Conservation (phyloP, 371 early-diverging fungal species). For the Apophysomyces ossiformis region DNA sequence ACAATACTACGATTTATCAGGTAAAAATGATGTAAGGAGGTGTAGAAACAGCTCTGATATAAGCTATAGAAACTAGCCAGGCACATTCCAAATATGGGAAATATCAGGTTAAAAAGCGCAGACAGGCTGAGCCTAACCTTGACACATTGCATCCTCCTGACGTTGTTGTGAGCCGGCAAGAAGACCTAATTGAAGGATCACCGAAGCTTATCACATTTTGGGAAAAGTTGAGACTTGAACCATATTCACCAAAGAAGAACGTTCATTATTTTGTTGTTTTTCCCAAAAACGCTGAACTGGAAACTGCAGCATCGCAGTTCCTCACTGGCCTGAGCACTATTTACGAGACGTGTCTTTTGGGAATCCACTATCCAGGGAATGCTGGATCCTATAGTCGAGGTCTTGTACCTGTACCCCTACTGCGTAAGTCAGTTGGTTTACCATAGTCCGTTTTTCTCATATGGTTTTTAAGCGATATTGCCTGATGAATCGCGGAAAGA, state of each 20-base stretch:
- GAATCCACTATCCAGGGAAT: constrained; percentile 56
- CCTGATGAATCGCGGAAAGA: constrained; percentile 32
- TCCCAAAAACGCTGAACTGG: constrained; percentile 55
- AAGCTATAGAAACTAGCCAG: constrained; percentile 52
- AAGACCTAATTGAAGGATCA: constrained; percentile 62
- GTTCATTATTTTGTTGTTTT: constrained; percentile 61
- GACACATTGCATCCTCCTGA: constrained; percentile 55
- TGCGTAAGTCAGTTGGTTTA: constrained; percentile 38
- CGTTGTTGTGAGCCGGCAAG: constrained; percentile 60
- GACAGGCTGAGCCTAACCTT: constrained; percentile 61
- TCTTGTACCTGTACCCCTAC: constrained; percentile 54
- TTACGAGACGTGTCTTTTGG: constrained; percentile 60
- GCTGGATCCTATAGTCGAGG: constrained; percentile 51
- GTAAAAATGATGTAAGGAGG: constrained; percentile 21
- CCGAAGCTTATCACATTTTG: constrained; percentile 62
- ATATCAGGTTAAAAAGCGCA: constrained; percentile 64
- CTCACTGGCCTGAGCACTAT: constrained; percentile 57
- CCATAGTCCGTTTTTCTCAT: neutral
- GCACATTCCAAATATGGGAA: constrained; percentile 69
- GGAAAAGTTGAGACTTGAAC: constrained; percentile 67
- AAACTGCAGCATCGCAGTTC: constrained; percentile 47
- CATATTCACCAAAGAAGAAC: constrained; percentile 59
- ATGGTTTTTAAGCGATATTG: constrained; percentile 14
- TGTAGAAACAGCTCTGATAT: neutral
- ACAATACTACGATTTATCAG: constrained; percentile 52